Base-by-base conservation (phyloP, 2,329 filamentous ascomycete genomes). In the Penicillium sp. region DNA sequence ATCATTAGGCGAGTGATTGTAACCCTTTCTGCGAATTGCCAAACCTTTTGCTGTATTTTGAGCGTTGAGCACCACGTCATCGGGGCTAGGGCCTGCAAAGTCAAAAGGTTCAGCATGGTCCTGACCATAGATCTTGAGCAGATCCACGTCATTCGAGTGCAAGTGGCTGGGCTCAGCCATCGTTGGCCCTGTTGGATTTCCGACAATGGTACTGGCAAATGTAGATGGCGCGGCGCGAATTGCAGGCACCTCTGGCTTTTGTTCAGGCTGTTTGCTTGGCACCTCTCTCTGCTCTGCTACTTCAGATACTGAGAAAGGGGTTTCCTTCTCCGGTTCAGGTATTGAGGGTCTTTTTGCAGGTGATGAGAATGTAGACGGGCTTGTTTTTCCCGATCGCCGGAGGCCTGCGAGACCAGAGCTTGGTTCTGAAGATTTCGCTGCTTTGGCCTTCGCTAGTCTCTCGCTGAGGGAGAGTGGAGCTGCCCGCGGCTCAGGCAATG, bases 11-110 rank as follows among this genome's bases (percentile, higher is more conserved):
- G 54, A 52, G 44, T 53, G 51, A 52, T 34, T 59, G 63, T 60
- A 69, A 60, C 64, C 66, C 60, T 68, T 69, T 60, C 62, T 67
- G 64, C 69, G 71, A 68, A 71, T 67, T 59, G 70, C 66, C 85
- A 86, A 89, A 91, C 88, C 88, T 90, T 91, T 89, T 75, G 87
- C 71, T 65, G 68, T 72, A 56, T 63, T 87, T 80, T 96, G 93
- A 62, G 92, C 93, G 71, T 87, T 85, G 57, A 91, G 81, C 65
- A 97, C 89, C 67, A 94, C 77, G 71, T 97, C 92, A 77, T 97
- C 92, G 61, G 92, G 92, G 74, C 92, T 97, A 49, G 93, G 92
- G 69, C 85, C 84, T 79, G 87, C 80, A 76, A 97, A 97, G 52
- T 86, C 74, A 69, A 76, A 78, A 39, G 66, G 65, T 71, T 74